Evolutionary conservation across 2,329 filamentous ascomycete genomes (phyloP), one percentile per base, ranked within the genome.

Genomic region (Fusarium sororula): DNA sequence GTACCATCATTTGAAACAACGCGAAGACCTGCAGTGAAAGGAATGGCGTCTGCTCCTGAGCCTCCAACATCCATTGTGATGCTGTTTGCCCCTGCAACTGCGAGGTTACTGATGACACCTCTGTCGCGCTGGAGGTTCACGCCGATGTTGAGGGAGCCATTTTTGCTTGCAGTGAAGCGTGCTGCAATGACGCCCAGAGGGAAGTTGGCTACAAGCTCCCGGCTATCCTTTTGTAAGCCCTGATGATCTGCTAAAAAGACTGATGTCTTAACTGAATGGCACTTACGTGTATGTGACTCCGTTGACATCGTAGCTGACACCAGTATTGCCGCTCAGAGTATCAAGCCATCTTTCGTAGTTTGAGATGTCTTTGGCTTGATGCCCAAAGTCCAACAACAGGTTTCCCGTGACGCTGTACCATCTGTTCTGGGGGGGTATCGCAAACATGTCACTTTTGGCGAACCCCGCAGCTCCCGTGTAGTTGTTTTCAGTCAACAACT

Each of bases 61-160:
- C 45, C 45, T n/a, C 45, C 45, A 4, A 48, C 5, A 48, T 48
- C 45, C 26, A 48, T 48, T 7, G 20, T 48, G 14, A 48, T 30
- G 4, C 3, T 30, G 5, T 50, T 17, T 30, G 0, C 7, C 3
- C 47, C 47, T 7, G 0, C 28, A 9, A 1, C 0, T 30, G 47
- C 47, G 10, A 9, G 0, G 7, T n/a, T 50, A 18, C 47, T 50
- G 0, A 50, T 7, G 7, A 50, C 3, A n/a, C 47, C 47, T n/a
- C 28, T 50, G 20, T 50, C 28, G 22, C 47, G 47, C 7, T 30
- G 5, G 17, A 50, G 47, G 20, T 28, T n/a, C 14, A 50, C 28
- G 5, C 20, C 14, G 10, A 50, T 50, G 0, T 4, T 6, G 10
- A 50, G 47, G 0, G 47, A 12, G 3, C 3, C 7, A 5, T 30